A percentile compares a stretch with the other conserved stretches of the same genome.
These are phyloP conservation scores for Penicillium sp. DNA, from an alignment of 2,329 filamentous ascomycete genomes.

Conservation along the genomic window DNA sequence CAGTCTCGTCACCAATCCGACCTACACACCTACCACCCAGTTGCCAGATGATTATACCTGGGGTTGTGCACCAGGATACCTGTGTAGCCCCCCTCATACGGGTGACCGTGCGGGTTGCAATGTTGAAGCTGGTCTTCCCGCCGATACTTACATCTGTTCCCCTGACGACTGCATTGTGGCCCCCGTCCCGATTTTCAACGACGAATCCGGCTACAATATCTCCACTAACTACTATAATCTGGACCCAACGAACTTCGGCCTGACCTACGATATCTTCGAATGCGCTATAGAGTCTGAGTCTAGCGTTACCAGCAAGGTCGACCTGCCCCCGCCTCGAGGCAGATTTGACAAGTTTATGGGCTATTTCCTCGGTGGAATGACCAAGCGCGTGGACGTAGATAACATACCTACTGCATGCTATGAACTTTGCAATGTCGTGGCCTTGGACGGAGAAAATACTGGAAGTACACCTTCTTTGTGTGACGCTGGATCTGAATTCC, in stretches of 20 bases:
- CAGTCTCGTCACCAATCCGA: conserved; percentile 29
- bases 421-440: background rate
- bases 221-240: conserved; percentile 64
- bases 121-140: conserved; percentile 43
- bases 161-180: conserved; percentile 42
- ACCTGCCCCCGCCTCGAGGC: background rate
- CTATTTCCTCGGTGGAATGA: background rate
- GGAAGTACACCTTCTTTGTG: conserved; percentile 5
- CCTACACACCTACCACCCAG: conserved; percentile 26
- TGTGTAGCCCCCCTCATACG: conserved; percentile 41
- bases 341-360: background rate
- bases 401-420: background rate
- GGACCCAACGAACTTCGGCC: conserved; percentile 62
- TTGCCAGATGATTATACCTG: conserved; percentile 38
- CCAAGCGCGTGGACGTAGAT: background rate
- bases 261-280: conserved; percentile 62
- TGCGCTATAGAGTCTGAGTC: background rate
- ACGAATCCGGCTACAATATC: conserved; percentile 46
- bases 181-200: conserved; percentile 24
- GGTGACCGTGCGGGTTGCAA: conserved; percentile 37
- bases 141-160: conserved; percentile 39
- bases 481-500: conserved; percentile 11
- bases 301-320: conserved; percentile 1
- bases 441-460: background rate
- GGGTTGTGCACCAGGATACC: conserved; percentile 47